Base-by-base conservation (phyloP, 345 rosid species). In the Tarenaya hassleriana region DNA sequence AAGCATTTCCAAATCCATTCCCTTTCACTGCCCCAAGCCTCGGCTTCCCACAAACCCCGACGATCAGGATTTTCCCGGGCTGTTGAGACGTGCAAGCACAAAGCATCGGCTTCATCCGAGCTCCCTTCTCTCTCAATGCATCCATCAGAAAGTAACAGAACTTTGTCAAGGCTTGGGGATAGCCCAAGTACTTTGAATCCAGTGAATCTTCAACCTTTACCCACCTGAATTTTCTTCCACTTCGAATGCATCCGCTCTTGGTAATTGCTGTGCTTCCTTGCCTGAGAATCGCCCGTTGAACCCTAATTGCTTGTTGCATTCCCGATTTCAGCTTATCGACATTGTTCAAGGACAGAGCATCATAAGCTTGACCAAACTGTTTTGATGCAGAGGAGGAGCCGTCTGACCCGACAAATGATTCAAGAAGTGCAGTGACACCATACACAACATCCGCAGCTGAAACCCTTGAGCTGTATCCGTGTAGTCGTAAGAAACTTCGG, bases 391-490 rank as follows among this genome's bases (percentile, higher is more conserved):
- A 83, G 34, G 91, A 83, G 34, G 82, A 69, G 33, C 88, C 95
- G 58, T 77, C 80, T 1, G 86, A 72, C 11, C 71, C 81, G 21
- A 83, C 63, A 63, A 80, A 92, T 46, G 98, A 92, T 75, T 92
- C 98, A 1, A 92, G 98, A 75, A 92, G 69, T 7, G 97, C 98
- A 9, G 94, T 88, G 20, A 92, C 95, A 15, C 98, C 97, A 60
- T 92, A 85, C 0, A 83, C 97, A 52, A 83, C 95, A 63, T 92
- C 98, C 17, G 97, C 98, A 6, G 98, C 97, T 55, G 97, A 92
- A 45, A 88, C 95, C 65, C 71, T 83, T 7, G 95, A 88, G 70
- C 97, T 88, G 60, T 88, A 92, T 19, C 97, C 98, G 67, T 92
- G 95, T 16, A 88, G 69, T 49, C 88, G 67, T 61, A 88, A 56